Evolutionary conservation across 106 monocot genomes (phyloP).

Genomic region (Narthecium ossifragum): DNA sequence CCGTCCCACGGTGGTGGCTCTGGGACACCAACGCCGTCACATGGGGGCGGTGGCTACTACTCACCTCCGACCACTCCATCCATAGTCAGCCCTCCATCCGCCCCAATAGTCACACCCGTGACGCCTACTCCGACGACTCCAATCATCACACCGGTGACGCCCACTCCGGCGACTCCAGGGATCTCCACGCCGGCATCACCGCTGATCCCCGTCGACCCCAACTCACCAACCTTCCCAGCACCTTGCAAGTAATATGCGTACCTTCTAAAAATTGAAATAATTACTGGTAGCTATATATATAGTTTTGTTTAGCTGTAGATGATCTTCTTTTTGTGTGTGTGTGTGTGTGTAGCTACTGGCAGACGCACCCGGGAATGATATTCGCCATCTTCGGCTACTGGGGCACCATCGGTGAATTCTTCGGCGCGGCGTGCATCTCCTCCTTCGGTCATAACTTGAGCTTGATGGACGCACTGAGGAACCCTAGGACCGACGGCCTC

Average conservation of each 20-base stretch:
- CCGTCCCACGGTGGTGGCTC: no score
- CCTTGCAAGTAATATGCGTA: conserved; percentile 40
- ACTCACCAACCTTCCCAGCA: conserved; percentile 25
- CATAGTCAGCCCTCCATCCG: background rate
- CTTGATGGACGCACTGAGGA: conserved; percentile 50
- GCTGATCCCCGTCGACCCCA: conserved; percentile 15
- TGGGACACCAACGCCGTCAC: no score
- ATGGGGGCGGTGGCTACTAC: no score
- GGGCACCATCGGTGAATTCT: conserved; percentile 35
- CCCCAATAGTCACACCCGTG: background rate
- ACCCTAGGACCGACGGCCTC: conserved; percentile 48
- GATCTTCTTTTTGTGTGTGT: background rate
- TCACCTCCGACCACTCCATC: no score
- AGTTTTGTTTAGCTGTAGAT: background rate
- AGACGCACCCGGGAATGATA: conserved; percentile 54
- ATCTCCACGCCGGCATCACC: conserved; percentile 17
- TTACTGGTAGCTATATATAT: no score
- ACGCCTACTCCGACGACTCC: conserved; percentile 12
- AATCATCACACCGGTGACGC: background rate
- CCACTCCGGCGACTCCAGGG: background rate
- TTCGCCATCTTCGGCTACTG: conserved; percentile 46
- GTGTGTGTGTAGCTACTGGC: conserved; percentile 62
- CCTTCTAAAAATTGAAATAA: no score
- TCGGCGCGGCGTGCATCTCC: conserved; percentile 33
- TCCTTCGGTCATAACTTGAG: conserved; percentile 38